phyloP scores from a whole-genome alignment of 306 rosid genomes.

The Pueraria montana region DNA sequence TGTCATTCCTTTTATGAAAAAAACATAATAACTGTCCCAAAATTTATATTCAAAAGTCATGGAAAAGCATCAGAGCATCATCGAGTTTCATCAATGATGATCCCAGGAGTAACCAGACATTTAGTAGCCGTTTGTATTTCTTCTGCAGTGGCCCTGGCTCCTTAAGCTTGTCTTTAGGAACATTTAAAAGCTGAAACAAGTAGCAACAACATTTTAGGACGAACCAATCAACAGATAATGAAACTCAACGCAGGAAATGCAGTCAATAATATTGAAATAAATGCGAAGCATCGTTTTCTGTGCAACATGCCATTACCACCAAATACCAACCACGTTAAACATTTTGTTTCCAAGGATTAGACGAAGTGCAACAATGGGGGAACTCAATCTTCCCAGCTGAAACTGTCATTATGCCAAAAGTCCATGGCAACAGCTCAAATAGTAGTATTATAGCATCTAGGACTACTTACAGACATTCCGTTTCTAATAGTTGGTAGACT shows the following conservation, averaged over 20 bases:
- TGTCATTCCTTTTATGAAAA: slow-evolving; percentile 16
- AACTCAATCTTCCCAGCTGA: slow-evolving; percentile 10
- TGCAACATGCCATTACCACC: background rate
- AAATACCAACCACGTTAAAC: background rate
- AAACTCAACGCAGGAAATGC: slow-evolving; percentile 25
- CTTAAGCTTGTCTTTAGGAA: slow-evolving; percentile 53
- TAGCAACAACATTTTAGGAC: slow-evolving; percentile 36
- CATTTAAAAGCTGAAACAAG: slow-evolving; percentile 65
- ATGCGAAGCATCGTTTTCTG: background rate
- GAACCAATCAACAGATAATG: slow-evolving; percentile 12
- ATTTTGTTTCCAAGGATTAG: background rate
- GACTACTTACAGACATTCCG: background rate
- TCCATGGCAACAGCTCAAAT: slow-evolving; percentile 27
- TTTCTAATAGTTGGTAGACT: slow-evolving; percentile 24
- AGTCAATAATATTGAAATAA: slow-evolving; percentile 3
- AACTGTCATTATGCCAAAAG: slow-evolving; percentile 1
- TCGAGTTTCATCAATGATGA: slow-evolving; percentile 82
- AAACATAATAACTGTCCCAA: slow-evolving; percentile 1
- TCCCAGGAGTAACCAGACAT: slow-evolving; percentile 55
- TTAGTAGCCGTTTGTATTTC: slow-evolving; percentile 50
- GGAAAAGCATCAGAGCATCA: slow-evolving; percentile 92
- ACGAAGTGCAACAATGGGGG: background rate
- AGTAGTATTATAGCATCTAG: background rate
- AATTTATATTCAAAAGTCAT: slow-evolving; percentile 68
- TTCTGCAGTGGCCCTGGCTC: slow-evolving; percentile 58